phyloP scores from a whole-genome alignment of 192 early-diverging fungal genomes.

The Entomortierella chlamydospora region DNA sequence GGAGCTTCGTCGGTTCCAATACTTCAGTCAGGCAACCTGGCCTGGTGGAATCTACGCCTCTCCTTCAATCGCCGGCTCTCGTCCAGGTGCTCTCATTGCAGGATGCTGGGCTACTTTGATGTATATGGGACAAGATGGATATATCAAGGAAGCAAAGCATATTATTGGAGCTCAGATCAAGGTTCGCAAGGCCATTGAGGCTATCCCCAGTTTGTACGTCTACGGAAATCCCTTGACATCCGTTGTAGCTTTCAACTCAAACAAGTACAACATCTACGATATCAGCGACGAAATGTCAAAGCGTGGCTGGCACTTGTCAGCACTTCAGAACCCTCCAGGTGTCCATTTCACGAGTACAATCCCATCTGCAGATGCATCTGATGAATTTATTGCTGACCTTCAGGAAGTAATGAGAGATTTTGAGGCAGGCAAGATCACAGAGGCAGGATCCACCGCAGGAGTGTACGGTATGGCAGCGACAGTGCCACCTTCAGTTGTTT shows the following conservation, averaged over 20 bases:
- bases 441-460: constrained; percentile 82
- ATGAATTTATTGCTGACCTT: constrained; percentile 84
- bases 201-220: constrained; percentile 76
- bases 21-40: constrained; percentile 93
- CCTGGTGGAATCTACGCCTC: constrained; percentile 96
- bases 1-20: constrained; percentile 89
- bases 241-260: constrained; percentile 87
- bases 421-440: constrained; percentile 72
- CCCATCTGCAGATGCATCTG: constrained; percentile 75
- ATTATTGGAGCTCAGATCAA: constrained; percentile 75
- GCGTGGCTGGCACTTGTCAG: constrained; percentile 88
- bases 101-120: constrained; percentile 96
- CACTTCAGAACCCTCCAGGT: constrained; percentile 89
- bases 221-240: constrained; percentile 86
- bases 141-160: constrained; percentile 81
- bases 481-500: constrained; percentile 88
- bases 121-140: constrained; percentile 88
- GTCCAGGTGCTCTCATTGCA: constrained; percentile 93
- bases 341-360: constrained; percentile 94
- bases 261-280: constrained; percentile 84
- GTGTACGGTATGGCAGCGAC: constrained; percentile 94
- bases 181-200: constrained; percentile 72
- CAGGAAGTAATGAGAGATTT: constrained; percentile 76
- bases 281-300: constrained; percentile 84
- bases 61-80: constrained; percentile 91